Percentiles rank a stretch among this genome's conserved stretches.
Conservation (phyloP, 805 yeast genomes). For the Teunomyces panamensis region DNA sequence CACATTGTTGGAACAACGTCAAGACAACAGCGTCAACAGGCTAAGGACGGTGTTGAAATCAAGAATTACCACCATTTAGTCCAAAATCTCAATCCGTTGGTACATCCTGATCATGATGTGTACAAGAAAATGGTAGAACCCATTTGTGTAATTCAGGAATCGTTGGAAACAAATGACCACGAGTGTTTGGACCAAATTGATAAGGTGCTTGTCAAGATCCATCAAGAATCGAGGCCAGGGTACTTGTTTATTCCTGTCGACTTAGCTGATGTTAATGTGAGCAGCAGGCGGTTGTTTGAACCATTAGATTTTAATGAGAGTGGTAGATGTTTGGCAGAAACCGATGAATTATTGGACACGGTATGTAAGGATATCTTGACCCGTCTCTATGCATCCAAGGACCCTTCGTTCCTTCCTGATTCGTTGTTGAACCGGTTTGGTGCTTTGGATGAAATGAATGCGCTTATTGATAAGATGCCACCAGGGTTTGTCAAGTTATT, state of each 20-base stretch:
- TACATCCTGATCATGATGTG: slow-evolving; percentile 60
- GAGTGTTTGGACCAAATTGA: slow-evolving; percentile 54
- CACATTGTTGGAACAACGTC: slow-evolving; percentile 76
- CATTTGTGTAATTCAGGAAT: slow-evolving; percentile 47
- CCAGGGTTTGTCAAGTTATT: slow-evolving; percentile 40
- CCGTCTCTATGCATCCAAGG: slow-evolving; percentile 48
- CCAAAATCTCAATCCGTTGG: slow-evolving; percentile 46
- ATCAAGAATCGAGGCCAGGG: slow-evolving; percentile 70
- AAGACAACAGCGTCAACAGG: slow-evolving; percentile 20
- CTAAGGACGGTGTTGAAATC: slow-evolving; percentile 13
- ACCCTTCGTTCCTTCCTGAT: slow-evolving; percentile 72
- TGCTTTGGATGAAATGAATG: slow-evolving; percentile 41
- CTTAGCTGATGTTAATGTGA: slow-evolving; percentile 43
- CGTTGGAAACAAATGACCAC: slow-evolving; percentile 28
- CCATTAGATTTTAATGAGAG: slow-evolving; percentile 4
- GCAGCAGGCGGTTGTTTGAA: slow-evolving; percentile 17
- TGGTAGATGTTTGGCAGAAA: background rate
- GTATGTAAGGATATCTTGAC: slow-evolving; percentile 40
- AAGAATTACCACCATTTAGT: slow-evolving; percentile 57
- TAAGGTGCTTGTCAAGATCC: slow-evolving; percentile 53
- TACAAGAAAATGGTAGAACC: slow-evolving; percentile 64
- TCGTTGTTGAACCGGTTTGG: slow-evolving; percentile 63
- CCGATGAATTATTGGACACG: slow-evolving; percentile 12
- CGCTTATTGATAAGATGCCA: slow-evolving; percentile 27
- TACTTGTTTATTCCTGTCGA: slow-evolving; percentile 77